Conservation (phyloP, 805 yeast species). For the Kodamaea sagamina region DNA sequence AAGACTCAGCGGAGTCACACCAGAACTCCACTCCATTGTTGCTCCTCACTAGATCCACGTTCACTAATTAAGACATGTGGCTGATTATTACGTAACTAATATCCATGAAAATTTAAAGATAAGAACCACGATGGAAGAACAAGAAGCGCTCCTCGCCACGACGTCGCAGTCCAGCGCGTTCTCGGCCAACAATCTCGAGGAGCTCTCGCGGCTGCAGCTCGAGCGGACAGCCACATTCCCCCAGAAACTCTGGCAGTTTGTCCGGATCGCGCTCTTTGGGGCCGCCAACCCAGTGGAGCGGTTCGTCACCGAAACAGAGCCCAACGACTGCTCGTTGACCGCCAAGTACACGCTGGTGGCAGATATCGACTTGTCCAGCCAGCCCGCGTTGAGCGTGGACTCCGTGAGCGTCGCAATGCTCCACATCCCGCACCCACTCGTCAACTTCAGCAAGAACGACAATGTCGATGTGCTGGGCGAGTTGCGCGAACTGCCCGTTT, state of each 20-base stretch:
- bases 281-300: slow-evolving; percentile 42
- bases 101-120: slow-evolving; percentile 2
- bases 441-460: slow-evolving; percentile 23
- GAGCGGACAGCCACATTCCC: slow-evolving; percentile 21
- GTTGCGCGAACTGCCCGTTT: slow-evolving; percentile 54
- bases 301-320: slow-evolving; percentile 42
- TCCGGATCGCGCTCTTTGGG: slow-evolving; percentile 25
- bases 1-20: too few species aligned
- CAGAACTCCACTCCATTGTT: neutral
- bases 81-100: slow-evolving; percentile 1
- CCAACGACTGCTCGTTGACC: slow-evolving; percentile 56
- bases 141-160: slow-evolving; percentile 3
- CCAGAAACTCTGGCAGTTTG: slow-evolving; percentile 29
- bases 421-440: slow-evolving; percentile 54
- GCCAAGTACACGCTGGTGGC: slow-evolving; percentile 49
- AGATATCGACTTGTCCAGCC: slow-evolving; percentile 34
- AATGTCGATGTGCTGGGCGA: slow-evolving; percentile 32
- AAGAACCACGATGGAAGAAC: slow-evolving; percentile 9
- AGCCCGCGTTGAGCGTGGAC: slow-evolving; percentile 24
- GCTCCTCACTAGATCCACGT: neutral
- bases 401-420: slow-evolving; percentile 42
- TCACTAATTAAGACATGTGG: neutral
- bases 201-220: slow-evolving; percentile 14
- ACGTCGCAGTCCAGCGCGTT: neutral
- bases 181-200: slow-evolving; percentile 4